Conservation (phyloP, 345 rosid species). For the Carallia brachiata region DNA sequence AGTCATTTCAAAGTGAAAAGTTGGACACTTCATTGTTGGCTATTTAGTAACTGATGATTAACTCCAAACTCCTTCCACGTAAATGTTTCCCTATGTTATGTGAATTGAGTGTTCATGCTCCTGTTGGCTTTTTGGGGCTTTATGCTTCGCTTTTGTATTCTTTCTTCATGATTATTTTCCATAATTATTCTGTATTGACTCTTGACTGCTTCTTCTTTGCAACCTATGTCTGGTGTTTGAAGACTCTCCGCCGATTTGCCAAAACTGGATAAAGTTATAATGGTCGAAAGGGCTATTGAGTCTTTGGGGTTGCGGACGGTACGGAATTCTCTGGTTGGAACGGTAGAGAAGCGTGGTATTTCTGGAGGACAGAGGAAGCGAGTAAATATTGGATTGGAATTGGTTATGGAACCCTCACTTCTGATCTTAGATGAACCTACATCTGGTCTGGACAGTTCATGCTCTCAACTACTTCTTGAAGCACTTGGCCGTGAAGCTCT, state of each 20-base stretch:
- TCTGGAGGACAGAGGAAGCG: conserved; percentile 98
- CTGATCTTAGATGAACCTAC: conserved; percentile 95
- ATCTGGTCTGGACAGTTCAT: conserved; percentile 96
- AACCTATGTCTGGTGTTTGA: conserved; percentile 16
- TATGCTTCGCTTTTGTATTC: background rate
- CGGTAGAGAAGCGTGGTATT: conserved; percentile 90
- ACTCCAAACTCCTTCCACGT: background rate
- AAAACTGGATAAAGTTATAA: conserved; percentile 75
- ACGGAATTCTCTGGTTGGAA: conserved; percentile 83
- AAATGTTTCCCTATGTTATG: background rate
- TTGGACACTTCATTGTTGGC: background rate
- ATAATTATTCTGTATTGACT: conserved; percentile 1
- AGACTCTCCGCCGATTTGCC: conserved; percentile 66
- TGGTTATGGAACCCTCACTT: conserved; percentile 98
- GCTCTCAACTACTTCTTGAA: conserved; percentile 80
- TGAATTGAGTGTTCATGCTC: background rate
- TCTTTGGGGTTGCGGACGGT: conserved; percentile 83
- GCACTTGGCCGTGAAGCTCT: conserved; percentile 93
- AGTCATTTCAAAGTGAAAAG: no score
- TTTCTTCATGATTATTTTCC: background rate
- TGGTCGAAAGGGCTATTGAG: conserved; percentile 88
- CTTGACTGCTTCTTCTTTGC: background rate
- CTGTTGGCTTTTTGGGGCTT: background rate
- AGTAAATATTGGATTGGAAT: conserved; percentile 91
- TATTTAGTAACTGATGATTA: background rate